A percentile compares a stretch with the other conserved stretches of the same genome.
phyloP scores from a whole-genome alignment of 371 early-diverging fungal genomes.

The Chytridiales sp. region DNA sequence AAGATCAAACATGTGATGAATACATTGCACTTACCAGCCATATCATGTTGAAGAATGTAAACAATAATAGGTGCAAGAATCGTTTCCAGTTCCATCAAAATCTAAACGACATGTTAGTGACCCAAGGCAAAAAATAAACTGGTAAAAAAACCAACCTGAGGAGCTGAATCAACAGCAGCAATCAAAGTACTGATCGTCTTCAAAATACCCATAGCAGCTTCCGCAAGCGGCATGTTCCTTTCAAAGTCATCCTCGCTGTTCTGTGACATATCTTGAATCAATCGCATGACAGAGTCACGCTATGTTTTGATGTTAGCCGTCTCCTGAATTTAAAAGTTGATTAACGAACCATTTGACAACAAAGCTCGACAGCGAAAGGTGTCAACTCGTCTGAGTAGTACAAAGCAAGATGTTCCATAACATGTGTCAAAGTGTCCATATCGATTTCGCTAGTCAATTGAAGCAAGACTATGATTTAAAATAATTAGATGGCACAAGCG shows the following conservation, averaged over 20 bases:
- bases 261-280: slow-evolving; percentile 62
- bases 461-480: slow-evolving; percentile 52
- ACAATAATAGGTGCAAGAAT: slow-evolving; percentile 69
- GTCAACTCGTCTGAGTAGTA: slow-evolving; percentile 83
- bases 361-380: slow-evolving; percentile 87
- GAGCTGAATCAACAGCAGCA: slow-evolving; percentile 48
- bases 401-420: slow-evolving; percentile 86
- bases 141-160: slow-evolving; percentile 60
- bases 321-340: neutral
- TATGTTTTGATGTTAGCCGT: slow-evolving; percentile 4
- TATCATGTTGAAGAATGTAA: slow-evolving; percentile 67
- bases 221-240: slow-evolving; percentile 64
- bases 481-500: neutral
- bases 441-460: slow-evolving; percentile 85
- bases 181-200: slow-evolving; percentile 87
- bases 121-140: too few relatives aligned
- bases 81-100: slow-evolving; percentile 57
- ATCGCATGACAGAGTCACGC: slow-evolving; percentile 77
- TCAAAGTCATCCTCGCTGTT: slow-evolving; percentile 63
- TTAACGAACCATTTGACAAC: slow-evolving; percentile 60
- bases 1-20: slow-evolving; percentile 4
- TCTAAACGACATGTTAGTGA: too few relatives aligned
- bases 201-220: slow-evolving; percentile 83
- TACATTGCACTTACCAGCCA: slow-evolving; percentile 46
- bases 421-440: slow-evolving; percentile 78